phyloP scores from a whole-genome alignment of 495 filamentous ascomycete genomes.

The Terfezia boudieri region DNA sequence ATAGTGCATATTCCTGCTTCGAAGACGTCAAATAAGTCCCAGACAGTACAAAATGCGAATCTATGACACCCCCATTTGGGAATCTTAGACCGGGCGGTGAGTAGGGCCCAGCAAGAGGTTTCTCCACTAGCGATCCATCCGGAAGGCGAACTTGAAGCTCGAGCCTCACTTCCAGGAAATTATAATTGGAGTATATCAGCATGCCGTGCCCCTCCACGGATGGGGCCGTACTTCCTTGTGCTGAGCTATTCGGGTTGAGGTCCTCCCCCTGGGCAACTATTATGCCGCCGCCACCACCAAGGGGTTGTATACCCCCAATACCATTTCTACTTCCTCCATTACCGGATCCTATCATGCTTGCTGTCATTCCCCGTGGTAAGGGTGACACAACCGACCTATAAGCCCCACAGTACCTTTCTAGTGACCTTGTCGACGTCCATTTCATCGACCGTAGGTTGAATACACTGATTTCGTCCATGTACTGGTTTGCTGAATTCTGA shows the following conservation, averaged over 20 bases:
- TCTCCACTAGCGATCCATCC: slow-evolving; percentile 69
- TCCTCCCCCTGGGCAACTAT: neutral
- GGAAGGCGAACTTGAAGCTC: slow-evolving; percentile 71
- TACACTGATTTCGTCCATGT: slow-evolving; percentile 94
- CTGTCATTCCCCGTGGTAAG: slow-evolving; percentile 32
- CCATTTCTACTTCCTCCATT: neutral
- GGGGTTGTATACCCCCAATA: slow-evolving; percentile 18
- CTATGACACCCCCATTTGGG: slow-evolving; percentile 82
- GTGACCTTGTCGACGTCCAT: slow-evolving; percentile 67
- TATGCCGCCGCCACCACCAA: slow-evolving; percentile 21
- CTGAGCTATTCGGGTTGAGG: slow-evolving; percentile 2
- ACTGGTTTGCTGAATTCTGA: slow-evolving; percentile 92
- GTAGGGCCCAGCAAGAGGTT: slow-evolving; percentile 64
- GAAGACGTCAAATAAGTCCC: slow-evolving; percentile 93
- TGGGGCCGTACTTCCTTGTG: slow-evolving; percentile 4
- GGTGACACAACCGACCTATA: slow-evolving; percentile 90
- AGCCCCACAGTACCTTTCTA: slow-evolving; percentile 81
- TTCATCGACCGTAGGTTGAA: slow-evolving; percentile 93
- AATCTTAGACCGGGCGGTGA: slow-evolving; percentile 85
- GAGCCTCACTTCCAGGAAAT: slow-evolving; percentile 89
- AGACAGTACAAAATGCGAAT: slow-evolving; percentile 87
- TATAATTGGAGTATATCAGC: slow-evolving; percentile 98
- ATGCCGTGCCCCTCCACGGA: slow-evolving; percentile 53
- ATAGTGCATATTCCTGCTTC: slow-evolving; percentile 94
- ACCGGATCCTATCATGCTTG: slow-evolving; percentile 44